Evolutionary conservation across 2,329 filamentous ascomycete genomes (phyloP).

Genomic region (Aspergillus ibericus): DNA sequence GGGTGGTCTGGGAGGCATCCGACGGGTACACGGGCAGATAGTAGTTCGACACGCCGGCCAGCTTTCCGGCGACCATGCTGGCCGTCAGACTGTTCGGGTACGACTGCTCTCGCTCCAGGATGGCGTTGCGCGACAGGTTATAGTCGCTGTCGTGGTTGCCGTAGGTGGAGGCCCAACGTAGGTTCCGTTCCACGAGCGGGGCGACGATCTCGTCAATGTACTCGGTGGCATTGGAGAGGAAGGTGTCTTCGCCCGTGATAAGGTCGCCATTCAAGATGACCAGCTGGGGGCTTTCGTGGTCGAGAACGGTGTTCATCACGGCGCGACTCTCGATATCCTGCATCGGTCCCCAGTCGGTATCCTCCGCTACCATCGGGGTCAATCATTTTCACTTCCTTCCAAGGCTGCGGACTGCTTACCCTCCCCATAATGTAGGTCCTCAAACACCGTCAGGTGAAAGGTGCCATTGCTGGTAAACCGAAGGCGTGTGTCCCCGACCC

Average conservation of each 20-base stretch:
- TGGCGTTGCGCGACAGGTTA: constrained; percentile 54
- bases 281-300: constrained; percentile 57
- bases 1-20: constrained; percentile 31
- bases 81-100: constrained; percentile 43
- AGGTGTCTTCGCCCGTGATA: constrained; percentile 65
- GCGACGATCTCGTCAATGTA: constrained; percentile 62
- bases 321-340: constrained; percentile 59
- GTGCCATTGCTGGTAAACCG: constrained; percentile 28
- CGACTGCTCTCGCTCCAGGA: constrained; percentile 44
- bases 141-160: constrained; percentile 68
- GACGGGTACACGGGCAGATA: constrained; percentile 52
- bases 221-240: constrained; percentile 53
- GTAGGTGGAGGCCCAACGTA: constrained; percentile 68
- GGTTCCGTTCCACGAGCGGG: constrained; percentile 56
- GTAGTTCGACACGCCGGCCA: constrained; percentile 55
- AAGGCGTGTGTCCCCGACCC: neutral
- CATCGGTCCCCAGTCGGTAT: neutral
- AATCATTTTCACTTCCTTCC: neutral
- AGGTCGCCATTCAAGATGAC: constrained; percentile 72
- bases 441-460: constrained; percentile 61
- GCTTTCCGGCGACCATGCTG: constrained; percentile 40
- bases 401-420: constrained; percentile 39
- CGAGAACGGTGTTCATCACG: constrained; percentile 61
- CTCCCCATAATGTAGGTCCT: constrained; percentile 72
- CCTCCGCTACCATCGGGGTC: constrained; percentile 31